These are phyloP conservation scores for Basidiobolus meristosporus DNA, from an alignment of 371 early-diverging fungal species.

Conservation along the genomic window DNA sequence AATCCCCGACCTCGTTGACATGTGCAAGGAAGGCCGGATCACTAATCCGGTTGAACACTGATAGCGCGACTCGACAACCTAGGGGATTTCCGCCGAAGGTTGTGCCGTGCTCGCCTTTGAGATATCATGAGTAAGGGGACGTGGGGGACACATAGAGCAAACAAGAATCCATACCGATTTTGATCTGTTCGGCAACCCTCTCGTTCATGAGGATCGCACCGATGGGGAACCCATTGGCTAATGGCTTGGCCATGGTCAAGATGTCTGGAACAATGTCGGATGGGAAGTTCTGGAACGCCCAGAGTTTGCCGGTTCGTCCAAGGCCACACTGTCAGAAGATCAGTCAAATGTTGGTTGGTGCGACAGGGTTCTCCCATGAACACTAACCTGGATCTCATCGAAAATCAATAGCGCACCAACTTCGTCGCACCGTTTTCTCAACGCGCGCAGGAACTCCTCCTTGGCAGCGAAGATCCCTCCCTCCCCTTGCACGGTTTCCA, in stretches of 20 bases:
- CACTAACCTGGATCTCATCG: constrained; percentile 82
- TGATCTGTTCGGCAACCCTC: constrained; percentile 59
- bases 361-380: neutral
- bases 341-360: constrained; percentile 3
- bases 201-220: constrained; percentile 68
- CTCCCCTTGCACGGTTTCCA: constrained; percentile 94
- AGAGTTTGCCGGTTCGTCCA: constrained; percentile 79
- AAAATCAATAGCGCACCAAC: constrained; percentile 70
- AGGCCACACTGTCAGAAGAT: constrained; percentile 47
- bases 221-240: constrained; percentile 92
- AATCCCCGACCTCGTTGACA: constrained; percentile 34
- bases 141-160: neutral
- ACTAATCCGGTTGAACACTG: constrained; percentile 48
- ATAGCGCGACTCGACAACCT: constrained; percentile 53
- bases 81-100: constrained; percentile 92
- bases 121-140: constrained; percentile 1
- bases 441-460: constrained; percentile 44
- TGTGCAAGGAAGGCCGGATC: constrained; percentile 41
- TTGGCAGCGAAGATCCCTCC: constrained; percentile 67
- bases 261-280: constrained; percentile 67
- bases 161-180: constrained; percentile 18
- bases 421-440: constrained; percentile 61
- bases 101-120: constrained; percentile 87
- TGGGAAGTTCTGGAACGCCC: constrained; percentile 59
- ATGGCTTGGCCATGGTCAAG: constrained; percentile 86